Base-by-base conservation (phyloP, 2,329 filamentous ascomycete species). In the Clonostachys byssicola region DNA sequence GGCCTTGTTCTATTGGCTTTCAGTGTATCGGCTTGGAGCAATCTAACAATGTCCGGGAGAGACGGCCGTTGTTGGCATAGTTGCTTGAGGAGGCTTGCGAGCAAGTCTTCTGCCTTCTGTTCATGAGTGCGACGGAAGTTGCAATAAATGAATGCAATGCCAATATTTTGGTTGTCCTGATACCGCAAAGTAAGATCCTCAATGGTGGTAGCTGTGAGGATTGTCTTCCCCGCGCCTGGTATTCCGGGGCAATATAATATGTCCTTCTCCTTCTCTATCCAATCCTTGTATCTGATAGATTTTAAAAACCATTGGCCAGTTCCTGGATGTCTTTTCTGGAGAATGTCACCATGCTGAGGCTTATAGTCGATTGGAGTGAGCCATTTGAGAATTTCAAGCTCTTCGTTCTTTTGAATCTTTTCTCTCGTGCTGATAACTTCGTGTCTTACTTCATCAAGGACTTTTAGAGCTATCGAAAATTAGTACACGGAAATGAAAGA, bases 201-300 rank as follows among this genome's bases (percentile, higher is more conserved):
- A 0, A 78, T 52, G 0, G 72, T 62, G 10, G 68, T 63, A 0
- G 72, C 64, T 0, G 68, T 56, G 1, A 73, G 46, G 5, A 75
- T 71, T 0, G 73, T 77, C 54, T 78, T 79, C 2, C 74, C 73
- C 0, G 72, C 68, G 4, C 74, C 73, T 1, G 72, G 72, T 12
- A 73, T 71, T 0, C 74, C 72, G 3, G 63, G 64, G 49, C 71
- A 78, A 50, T 73, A 75, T 0, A 79, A 50, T 0, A 58, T 71
- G 23, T 61, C 49, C 2, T 53, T 52, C 0, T 50, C 33, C 0
- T 40, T 41, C 0, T 44, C 10, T 1, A 65, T 7, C 71, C 68
- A 74, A 3, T 18, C 34, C 7, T 46, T 20, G 49, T 61, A 74
- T 35, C 68, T 59, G 0, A 7, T 6, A 0, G 69, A 71, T 4